phyloP scores from a whole-genome alignment of 768 basidiomycete species.

The Mycena polygramma region DNA sequence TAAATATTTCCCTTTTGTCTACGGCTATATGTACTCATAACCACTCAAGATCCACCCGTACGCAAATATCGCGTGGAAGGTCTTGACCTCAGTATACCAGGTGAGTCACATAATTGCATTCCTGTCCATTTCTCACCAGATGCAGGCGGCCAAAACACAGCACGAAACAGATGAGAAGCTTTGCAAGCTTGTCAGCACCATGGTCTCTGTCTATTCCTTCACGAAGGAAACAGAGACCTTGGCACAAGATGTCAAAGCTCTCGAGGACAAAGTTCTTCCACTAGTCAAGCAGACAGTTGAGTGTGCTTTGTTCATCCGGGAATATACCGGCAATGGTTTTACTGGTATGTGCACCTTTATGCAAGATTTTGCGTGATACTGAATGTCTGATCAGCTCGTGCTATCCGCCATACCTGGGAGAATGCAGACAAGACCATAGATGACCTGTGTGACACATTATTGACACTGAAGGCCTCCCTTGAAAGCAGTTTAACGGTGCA shows the following conservation, averaged over 20 bases:
- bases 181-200: slow-evolving; percentile 43
- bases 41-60: slow-evolving; percentile 20
- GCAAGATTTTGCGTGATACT: not conserved
- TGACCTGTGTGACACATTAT: not conserved
- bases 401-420: not conserved
- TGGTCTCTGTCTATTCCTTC: slow-evolving; percentile 49
- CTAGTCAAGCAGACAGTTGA: slow-evolving; percentile 51
- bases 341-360: slow-evolving; percentile 38
- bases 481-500: too few species aligned
- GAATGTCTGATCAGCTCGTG: not conserved
- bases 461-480: slow-evolving; percentile 1
- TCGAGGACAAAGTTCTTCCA: slow-evolving; percentile 43
- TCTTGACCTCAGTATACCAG: slow-evolving; percentile 7
- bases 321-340: slow-evolving; percentile 50
- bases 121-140: not conserved
- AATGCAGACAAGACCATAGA: not conserved
- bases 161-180: slow-evolving; percentile 43
- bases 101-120: not conserved
- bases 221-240: slow-evolving; percentile 43
- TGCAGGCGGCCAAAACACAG: slow-evolving; percentile 47
- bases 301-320: slow-evolving; percentile 51
- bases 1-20: too few species aligned
- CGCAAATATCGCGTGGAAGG: not conserved
- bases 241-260: slow-evolving; percentile 44
- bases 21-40: too few species aligned